Conservation (phyloP, 768 basidiomycete genomes). For the Suillus brevipes region DNA sequence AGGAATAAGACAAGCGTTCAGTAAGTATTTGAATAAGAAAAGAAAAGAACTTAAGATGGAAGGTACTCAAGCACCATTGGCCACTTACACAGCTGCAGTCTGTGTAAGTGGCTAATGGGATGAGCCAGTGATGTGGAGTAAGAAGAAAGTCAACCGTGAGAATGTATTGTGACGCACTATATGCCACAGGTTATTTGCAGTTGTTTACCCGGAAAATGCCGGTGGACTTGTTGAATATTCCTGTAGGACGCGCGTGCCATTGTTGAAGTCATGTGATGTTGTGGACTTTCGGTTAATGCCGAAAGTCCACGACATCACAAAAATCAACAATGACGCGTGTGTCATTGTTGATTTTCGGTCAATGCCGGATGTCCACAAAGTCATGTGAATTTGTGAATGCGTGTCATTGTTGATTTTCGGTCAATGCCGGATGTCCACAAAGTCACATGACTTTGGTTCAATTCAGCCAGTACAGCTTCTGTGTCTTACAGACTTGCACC, state of each 20-base stretch:
- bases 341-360: too few species aligned
- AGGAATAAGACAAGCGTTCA: not conserved
- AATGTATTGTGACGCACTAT: not conserved
- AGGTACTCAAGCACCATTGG: not conserved
- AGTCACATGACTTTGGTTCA: not conserved
- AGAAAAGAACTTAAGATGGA: not conserved
- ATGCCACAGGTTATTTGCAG: not conserved
- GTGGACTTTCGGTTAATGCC: too few species aligned
- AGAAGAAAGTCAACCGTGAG: not conserved
- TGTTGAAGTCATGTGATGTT: too few species aligned
- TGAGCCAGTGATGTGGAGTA: not conserved
- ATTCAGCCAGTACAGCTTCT: not conserved
- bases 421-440: too few species aligned
- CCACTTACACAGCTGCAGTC: not conserved
- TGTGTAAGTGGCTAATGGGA: not conserved
- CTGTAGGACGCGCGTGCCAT: too few species aligned
- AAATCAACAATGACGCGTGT: too few species aligned
- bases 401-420: not conserved
- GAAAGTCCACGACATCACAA: too few species aligned
- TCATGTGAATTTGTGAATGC: too few species aligned
- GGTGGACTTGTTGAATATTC: not conserved
- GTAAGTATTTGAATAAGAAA: not conserved
- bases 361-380: too few species aligned
- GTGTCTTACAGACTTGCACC: not conserved
- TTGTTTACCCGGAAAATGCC: not conserved